Evolutionary conservation across 306 rosid genomes (phyloP), one percentile per base, ranked within the genome.

Genomic region (Rosa multiflora): DNA sequence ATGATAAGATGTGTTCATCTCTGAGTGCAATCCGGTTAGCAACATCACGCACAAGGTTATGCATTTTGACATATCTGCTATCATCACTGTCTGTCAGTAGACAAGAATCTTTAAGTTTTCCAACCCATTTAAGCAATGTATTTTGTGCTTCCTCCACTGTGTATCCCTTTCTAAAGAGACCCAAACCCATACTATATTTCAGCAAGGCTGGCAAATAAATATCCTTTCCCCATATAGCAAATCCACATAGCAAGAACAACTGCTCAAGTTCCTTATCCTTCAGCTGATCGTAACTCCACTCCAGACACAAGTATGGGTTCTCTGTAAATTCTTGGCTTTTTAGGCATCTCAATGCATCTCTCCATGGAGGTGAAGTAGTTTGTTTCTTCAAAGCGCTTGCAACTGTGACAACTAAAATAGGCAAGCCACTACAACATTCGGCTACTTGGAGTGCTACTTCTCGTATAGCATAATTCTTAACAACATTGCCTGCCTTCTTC

Each of bases 201-300:
- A 88, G 66, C 72, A 88, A 83, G 44, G 88, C 88, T 42, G 23
- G 37, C 37, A 32, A 32, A 32, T 32, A 32, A 32, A 32, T 32
- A 32, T 32, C 37, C 37, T 32, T 32, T 32, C 37, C 37, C 37
- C 37, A 32, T 56, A 77, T 74, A 71, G 49, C 49, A 14, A 78
- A 4, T 62, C 74, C 53, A 49, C 83, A 75, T n/a, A 86, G 80
- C 71, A 83, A 74, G 81, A 83, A 78, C 61, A 85, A 64, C 81
- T 76, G 75, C 82, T 64, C 37, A 32, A 32, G 37, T 32, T 32
- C 37, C 37, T 32, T 32, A 32, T 32, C 37, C 37, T 32, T 32
- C 37, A 32, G 37, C 37, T 32, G 37, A 32, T 1, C 37, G 37
- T 32, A 32, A 32, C 37, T 32, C 37, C 37, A 32, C 37, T 32